Percentiles rank a stretch among this genome's conserved stretches.
These are phyloP conservation scores for Bryoglossum gracile DNA, from an alignment of 495 filamentous ascomycete species.

Conservation along the genomic window DNA sequence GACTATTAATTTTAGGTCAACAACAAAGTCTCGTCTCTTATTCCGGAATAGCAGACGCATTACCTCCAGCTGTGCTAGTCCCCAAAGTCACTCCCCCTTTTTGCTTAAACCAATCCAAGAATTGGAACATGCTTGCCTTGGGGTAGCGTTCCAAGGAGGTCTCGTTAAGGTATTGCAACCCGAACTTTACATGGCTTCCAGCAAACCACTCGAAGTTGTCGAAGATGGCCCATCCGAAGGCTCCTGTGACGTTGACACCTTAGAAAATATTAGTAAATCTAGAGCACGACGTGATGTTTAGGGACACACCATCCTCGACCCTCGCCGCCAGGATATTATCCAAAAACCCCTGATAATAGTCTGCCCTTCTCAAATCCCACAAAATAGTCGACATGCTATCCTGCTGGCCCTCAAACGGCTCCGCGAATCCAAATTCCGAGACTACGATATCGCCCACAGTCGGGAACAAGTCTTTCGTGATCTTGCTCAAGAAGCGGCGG, in stretches of 20 bases:
- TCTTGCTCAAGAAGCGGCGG: slow-evolving; percentile 33
- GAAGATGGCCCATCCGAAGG: slow-evolving; percentile 36
- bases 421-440: slow-evolving; percentile 39
- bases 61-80: neutral
- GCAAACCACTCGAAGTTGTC: slow-evolving; percentile 39
- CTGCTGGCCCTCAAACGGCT: slow-evolving; percentile 34
- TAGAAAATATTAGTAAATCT: too few species aligned
- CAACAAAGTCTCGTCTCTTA: neutral
- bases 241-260: slow-evolving; percentile 35
- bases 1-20: too few species aligned
- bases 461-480: slow-evolving; percentile 40
- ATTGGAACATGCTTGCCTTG: slow-evolving; percentile 38
- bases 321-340: slow-evolving; percentile 33
- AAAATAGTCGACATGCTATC: slow-evolving; percentile 27
- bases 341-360: slow-evolving; percentile 36
- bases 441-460: slow-evolving; percentile 34
- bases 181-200: slow-evolving; percentile 31
- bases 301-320: slow-evolving; percentile 26
- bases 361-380: slow-evolving; percentile 32
- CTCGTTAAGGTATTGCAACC: slow-evolving; percentile 38
- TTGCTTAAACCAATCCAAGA: slow-evolving; percentile 36
- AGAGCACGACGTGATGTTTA: too few species aligned
- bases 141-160: slow-evolving; percentile 32
- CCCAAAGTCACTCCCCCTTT: slow-evolving; percentile 8
- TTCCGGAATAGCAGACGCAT: neutral